Base-by-base conservation (phyloP, 225 moss, liverwort and hornwort genomes). In the Pseudoscleropodium purum region DNA sequence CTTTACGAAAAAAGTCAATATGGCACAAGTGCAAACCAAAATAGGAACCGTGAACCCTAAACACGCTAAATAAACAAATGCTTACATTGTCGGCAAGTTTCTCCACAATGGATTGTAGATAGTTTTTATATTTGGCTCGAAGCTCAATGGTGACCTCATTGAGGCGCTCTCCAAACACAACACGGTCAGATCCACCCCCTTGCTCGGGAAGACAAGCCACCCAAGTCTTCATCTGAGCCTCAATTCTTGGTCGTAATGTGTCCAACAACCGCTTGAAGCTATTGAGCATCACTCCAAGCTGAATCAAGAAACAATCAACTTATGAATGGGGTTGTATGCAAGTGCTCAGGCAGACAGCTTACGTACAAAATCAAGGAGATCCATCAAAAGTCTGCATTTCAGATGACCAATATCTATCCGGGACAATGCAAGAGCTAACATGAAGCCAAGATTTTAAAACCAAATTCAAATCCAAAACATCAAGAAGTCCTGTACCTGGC, bases 71-170 rank as follows among this genome's bases (percentile, higher is more conserved):
- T 39, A 16, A 47, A 17, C 43, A 68, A 43, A 10, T 66, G 63
- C 91, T 91, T 84, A 99, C 98, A 90, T 99, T 99, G 87, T 99
- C 99, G 76, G 99, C 96, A 90, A 99, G 90, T 91, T 99, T 99
- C 92, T 99, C 99, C 87, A 99, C 99, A 67, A 99, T 97, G 26
- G 99, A 97, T 92, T 96, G 97, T 34, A 99, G 92, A 63, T 96
- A 99, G 80, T 91, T 96, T 86, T 97, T 99, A 84, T 99, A 99
- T 89, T 99, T 99, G 76, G 99, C 99, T 45, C 99, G 94, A 66
- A 96, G 95, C 92, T 99, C 99, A 88, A 99, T 96, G 56, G 99
- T 99, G 80, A 99, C 99, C 90, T 99, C 99, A 57, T 99, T 97
- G 51, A 99, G 90, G 45, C 95, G 95, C 91, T 99, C 99, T 87